A percentile compares a stretch with the other conserved stretches of the same genome.
Conservation (phyloP, 129 eudicot species). For the Pittosporum tobira region DNA sequence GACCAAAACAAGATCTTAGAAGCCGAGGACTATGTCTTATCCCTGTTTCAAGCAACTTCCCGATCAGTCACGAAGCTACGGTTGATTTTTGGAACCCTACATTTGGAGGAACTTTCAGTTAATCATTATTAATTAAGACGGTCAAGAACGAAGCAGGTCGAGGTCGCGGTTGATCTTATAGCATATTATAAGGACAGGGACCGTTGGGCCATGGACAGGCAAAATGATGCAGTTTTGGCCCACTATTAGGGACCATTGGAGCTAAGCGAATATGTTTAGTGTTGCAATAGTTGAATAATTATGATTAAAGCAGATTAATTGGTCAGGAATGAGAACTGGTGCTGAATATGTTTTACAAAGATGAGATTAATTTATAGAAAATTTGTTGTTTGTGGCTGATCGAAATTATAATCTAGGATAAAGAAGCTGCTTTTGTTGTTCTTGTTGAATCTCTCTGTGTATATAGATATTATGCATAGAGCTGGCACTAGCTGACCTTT, state of each 20-base stretch:
- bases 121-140: background rate
- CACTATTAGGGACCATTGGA: conserved; percentile 28
- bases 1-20: conserved; percentile 58
- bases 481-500: conserved; percentile 18
- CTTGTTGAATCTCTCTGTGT: background rate
- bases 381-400: conserved; percentile 24
- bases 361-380: background rate
- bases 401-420: background rate
- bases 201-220: conserved; percentile 51
- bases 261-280: conserved; percentile 26
- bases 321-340: conserved; percentile 24
- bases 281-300: conserved; percentile 43
- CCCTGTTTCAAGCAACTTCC: conserved; percentile 89
- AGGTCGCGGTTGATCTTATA: conserved; percentile 13
- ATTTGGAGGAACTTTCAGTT: conserved; percentile 86
- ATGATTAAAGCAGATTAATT: conserved; percentile 29
- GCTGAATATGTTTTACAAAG: background rate
- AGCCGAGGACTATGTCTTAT: conserved; percentile 86
- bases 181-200: no score
- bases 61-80: conserved; percentile 73
- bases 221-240: conserved; percentile 53
- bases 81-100: conserved; percentile 96
- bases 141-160: background rate
- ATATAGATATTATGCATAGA: background rate
- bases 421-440: conserved; percentile 11